Conservation (phyloP, 2,329 filamentous ascomycete species). For the Coniochaeta sp. region DNA sequence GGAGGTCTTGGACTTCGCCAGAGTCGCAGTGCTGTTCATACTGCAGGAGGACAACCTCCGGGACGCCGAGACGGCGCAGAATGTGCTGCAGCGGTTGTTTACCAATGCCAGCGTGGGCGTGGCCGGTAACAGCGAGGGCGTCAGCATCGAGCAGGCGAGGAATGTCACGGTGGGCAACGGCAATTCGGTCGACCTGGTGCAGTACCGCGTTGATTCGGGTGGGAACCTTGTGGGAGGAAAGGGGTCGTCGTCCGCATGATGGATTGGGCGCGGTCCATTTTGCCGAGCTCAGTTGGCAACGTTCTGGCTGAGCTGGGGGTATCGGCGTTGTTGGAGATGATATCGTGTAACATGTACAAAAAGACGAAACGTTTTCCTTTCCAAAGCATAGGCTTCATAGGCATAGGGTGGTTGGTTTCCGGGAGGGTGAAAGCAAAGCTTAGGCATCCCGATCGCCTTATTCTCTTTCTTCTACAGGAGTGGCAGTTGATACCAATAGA, state of each 20-base stretch:
- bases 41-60: constrained; percentile 46
- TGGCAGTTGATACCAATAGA: not conserved
- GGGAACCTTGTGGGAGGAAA: not conserved
- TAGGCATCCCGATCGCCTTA: not conserved
- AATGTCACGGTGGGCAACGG: constrained; percentile 28
- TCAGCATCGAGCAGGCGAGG: constrained; percentile 23
- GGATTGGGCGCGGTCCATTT: not conserved
- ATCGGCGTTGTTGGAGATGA: not conserved
- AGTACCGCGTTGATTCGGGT: constrained; percentile 33
- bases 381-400: not conserved
- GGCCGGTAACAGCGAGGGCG: constrained; percentile 8
- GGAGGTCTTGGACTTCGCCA: constrained; percentile 55
- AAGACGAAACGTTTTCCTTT: not conserved
- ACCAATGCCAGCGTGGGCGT: constrained; percentile 24
- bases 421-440: not conserved
- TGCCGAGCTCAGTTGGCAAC: not conserved
- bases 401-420: not conserved
- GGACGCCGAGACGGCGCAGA: constrained; percentile 47
- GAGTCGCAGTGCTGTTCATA: constrained; percentile 55
- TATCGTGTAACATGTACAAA: not conserved
- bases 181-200: constrained; percentile 44
- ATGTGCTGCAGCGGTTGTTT: constrained; percentile 48
- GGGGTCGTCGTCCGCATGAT: not conserved
- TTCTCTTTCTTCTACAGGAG: too few relatives aligned
- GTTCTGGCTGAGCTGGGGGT: not conserved